These are phyloP conservation scores for Colletotrichum sp. DNA, from an alignment of 2,329 filamentous ascomycete species.

Conservation along the genomic window DNA sequence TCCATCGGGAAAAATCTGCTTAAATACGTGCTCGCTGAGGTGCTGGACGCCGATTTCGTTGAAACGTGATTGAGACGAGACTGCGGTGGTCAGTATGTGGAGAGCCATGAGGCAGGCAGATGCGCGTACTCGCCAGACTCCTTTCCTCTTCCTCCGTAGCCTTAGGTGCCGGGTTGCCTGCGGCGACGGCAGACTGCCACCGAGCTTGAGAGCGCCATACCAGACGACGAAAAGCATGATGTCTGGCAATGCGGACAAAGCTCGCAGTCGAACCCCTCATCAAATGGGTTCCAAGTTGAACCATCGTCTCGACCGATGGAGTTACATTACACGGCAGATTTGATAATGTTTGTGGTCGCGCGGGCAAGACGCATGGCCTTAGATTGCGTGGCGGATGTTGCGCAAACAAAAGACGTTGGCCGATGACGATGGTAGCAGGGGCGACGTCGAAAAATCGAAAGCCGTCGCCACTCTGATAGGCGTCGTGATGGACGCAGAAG, in stretches of 20 bases:
- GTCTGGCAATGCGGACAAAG: conserved; percentile 57
- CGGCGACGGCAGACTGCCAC: conserved; percentile 47
- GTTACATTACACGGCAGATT: background rate
- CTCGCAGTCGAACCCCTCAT: conserved; percentile 46
- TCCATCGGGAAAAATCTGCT: conserved; percentile 77
- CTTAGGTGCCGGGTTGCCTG: conserved; percentile 17
- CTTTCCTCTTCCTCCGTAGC: conserved; percentile 15
- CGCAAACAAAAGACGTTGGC: conserved; percentile 31
- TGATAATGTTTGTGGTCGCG: background rate
- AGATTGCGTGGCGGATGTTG: conserved; percentile 33
- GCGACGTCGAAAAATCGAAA: conserved; percentile 9
- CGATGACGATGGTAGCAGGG: conserved; percentile 34
- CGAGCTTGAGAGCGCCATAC: conserved; percentile 42
- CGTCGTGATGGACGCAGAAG: conserved; percentile 13
- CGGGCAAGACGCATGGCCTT: background rate
- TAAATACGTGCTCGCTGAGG: conserved; percentile 80
- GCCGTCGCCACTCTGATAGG: conserved; percentile 13
- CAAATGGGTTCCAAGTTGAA: conserved; percentile 29
- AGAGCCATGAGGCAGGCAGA: background rate
- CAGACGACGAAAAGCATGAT: conserved; percentile 45
- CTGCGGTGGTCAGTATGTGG: conserved; percentile 29
- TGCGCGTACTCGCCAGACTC: conserved; percentile 46
- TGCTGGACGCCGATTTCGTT: conserved; percentile 97
- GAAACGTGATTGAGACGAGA: conserved; percentile 69
- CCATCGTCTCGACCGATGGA: conserved; percentile 10